A percentile compares a stretch with the other conserved stretches of the same genome.
Conservation (phyloP, 192 early-diverging fungal species). For the Pilaira anomala region DNA sequence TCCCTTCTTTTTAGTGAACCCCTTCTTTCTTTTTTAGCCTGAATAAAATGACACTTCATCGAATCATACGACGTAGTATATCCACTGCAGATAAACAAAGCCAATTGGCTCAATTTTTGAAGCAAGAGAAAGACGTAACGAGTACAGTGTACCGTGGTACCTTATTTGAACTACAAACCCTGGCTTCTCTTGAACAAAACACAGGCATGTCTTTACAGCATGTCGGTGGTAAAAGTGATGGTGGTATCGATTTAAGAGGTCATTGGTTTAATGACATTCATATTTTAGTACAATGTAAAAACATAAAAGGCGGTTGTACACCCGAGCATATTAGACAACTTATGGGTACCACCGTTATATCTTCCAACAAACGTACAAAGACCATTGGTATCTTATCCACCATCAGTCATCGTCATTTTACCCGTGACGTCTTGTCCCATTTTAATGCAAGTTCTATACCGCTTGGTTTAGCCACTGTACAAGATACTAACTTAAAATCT, state of each 20-base stretch:
- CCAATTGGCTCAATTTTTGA: not conserved
- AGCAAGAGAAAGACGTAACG: not conserved
- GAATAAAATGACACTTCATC: no score
- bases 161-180: constrained; percentile 20
- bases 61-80: no score
- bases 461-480: constrained; percentile 20
- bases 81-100: no score
- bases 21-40: no score
- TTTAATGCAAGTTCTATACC: constrained; percentile 17
- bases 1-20: no score
- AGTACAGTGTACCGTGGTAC: constrained; percentile 18
- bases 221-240: constrained; percentile 19
- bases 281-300: constrained; percentile 25
- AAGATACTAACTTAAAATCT: constrained; percentile 14
- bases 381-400: constrained; percentile 23
- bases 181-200: not conserved
- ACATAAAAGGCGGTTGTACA: constrained; percentile 18
- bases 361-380: not conserved
- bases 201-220: constrained; percentile 19
- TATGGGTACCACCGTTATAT: constrained; percentile 10
- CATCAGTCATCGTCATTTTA: constrained; percentile 6
- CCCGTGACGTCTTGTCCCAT: constrained; percentile 5
- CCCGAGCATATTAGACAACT: constrained; percentile 22
- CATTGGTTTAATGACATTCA: constrained; percentile 16
- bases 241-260: constrained; percentile 27